phyloP scores from a whole-genome alignment of 768 basidiomycete genomes.

The Leccinum arenicola region DNA sequence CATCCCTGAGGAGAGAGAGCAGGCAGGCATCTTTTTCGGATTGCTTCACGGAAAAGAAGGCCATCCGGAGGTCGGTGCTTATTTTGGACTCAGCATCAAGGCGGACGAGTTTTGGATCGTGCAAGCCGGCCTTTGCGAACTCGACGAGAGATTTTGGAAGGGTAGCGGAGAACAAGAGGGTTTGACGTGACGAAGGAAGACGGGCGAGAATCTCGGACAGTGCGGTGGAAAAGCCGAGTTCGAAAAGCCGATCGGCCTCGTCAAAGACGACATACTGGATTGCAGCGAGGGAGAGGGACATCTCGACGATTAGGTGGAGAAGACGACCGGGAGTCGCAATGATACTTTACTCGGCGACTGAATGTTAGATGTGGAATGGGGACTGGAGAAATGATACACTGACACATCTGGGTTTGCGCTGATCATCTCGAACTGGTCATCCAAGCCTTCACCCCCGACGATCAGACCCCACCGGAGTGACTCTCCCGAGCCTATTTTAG shows the following conservation, averaged over 20 bases:
- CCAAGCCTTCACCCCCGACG: slow-evolving; percentile 93
- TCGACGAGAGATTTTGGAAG: slow-evolving; percentile 94
- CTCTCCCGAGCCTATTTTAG: slow-evolving; percentile 47
- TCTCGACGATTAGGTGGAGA: slow-evolving; percentile 95
- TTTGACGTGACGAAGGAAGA: slow-evolving; percentile 84
- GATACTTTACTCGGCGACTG: slow-evolving; percentile 50
- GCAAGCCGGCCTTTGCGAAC: slow-evolving; percentile 96
- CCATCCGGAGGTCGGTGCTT: slow-evolving; percentile 88
- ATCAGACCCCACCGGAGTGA: slow-evolving; percentile 86
- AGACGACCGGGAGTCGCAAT: slow-evolving; percentile 98
- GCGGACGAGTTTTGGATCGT: slow-evolving; percentile 93
- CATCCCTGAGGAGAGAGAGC: slow-evolving; percentile 78
- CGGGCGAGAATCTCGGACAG: slow-evolving; percentile 90
- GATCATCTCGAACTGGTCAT: slow-evolving; percentile 96
- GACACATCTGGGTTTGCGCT: slow-evolving; percentile 94
- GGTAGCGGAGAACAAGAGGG: slow-evolving; percentile 94
- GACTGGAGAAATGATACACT: slow-evolving; percentile 33
- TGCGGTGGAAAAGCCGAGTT: slow-evolving; percentile 95
- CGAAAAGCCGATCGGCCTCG: slow-evolving; percentile 97
- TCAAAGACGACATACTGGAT: slow-evolving; percentile 93
- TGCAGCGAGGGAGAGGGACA: slow-evolving; percentile 87
- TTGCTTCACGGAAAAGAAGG: slow-evolving; percentile 90
- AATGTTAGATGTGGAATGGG: slow-evolving; percentile 12
- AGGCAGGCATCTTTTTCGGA: slow-evolving; percentile 94
- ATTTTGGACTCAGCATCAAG: slow-evolving; percentile 96